phyloP scores from a whole-genome alignment of 495 filamentous ascomycete species.

The Penicillium ucsense region DNA sequence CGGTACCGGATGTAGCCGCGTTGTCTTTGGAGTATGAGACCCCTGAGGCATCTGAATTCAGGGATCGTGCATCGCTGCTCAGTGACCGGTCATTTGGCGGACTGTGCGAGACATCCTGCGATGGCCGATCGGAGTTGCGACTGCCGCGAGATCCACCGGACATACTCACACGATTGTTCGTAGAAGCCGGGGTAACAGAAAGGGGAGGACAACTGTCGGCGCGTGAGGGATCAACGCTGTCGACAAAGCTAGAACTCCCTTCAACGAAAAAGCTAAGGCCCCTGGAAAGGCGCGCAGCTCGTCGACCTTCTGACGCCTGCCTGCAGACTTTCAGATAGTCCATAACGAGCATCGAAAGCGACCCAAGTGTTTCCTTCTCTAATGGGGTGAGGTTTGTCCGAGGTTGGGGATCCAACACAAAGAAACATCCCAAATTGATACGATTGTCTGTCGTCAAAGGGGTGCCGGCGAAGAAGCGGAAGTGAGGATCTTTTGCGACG shows the following conservation, averaged over 20 bases:
- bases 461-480: conserved; percentile 41
- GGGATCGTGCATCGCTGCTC: conserved; percentile 24
- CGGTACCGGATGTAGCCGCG: conserved; percentile 13
- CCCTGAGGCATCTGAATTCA: conserved; percentile 18
- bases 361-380: conserved; percentile 34
- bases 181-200: conserved; percentile 18
- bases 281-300: conserved; percentile 48
- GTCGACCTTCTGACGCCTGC: conserved; percentile 46
- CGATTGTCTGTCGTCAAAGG: conserved; percentile 54
- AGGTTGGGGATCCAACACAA: conserved; percentile 47
- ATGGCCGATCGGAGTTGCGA: conserved; percentile 16
- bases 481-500: conserved; percentile 31
- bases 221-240: conserved; percentile 19
- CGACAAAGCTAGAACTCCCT: conserved; percentile 36
- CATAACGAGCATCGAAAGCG: conserved; percentile 49
- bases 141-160: conserved; percentile 20
- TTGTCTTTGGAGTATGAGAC: conserved; percentile 20
- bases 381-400: conserved; percentile 23
- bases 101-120: conserved; percentile 14
- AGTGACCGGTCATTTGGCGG: conserved; percentile 7
- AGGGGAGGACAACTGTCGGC: conserved; percentile 12
- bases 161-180: conserved; percentile 17
- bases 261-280: conserved; percentile 59
- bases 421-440: conserved; percentile 63
- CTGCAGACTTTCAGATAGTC: conserved; percentile 50